These are phyloP conservation scores for Bonia amplexicaulis DNA, from an alignment of 176 grass and related monocot genomes.

Conservation along the genomic window DNA sequence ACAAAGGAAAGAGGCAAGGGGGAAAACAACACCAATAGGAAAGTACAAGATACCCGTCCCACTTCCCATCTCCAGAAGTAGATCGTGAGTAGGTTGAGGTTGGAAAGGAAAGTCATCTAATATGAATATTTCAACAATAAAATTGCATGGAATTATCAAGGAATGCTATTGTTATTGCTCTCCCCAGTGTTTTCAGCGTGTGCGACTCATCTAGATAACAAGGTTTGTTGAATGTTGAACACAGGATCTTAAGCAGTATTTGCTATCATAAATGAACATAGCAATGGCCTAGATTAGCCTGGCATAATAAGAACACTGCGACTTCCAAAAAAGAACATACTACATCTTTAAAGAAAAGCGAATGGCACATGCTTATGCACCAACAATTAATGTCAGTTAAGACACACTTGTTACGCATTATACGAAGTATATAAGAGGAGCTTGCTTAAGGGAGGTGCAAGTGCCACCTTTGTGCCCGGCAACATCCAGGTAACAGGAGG, in stretches of 20 bases:
- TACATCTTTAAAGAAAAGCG: background rate
- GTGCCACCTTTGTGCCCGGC: background rate
- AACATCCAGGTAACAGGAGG: background rate
- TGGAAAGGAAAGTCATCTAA: background rate
- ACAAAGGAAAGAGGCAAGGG: background rate
- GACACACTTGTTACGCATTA: background rate
- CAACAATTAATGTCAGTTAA: background rate
- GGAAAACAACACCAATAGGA: background rate
- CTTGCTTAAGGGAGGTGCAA: background rate
- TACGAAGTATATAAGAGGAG: background rate
- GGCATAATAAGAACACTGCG: background rate
- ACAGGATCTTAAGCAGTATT: background rate
- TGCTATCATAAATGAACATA: background rate
- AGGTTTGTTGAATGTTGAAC: background rate
- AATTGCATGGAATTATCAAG: background rate
- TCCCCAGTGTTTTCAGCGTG: background rate
- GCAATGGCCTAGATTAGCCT: background rate
- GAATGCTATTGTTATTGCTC: background rate
- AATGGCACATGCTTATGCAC: background rate
- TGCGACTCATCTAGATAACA: conserved; percentile 1
- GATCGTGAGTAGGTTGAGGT: background rate
- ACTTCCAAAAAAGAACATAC: background rate
- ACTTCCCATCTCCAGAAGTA: background rate
- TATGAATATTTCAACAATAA: background rate
- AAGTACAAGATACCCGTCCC: background rate